These are phyloP conservation scores for Grosmannia huntii DNA, from an alignment of 2,329 filamentous ascomycete species.

Conservation along the genomic window DNA sequence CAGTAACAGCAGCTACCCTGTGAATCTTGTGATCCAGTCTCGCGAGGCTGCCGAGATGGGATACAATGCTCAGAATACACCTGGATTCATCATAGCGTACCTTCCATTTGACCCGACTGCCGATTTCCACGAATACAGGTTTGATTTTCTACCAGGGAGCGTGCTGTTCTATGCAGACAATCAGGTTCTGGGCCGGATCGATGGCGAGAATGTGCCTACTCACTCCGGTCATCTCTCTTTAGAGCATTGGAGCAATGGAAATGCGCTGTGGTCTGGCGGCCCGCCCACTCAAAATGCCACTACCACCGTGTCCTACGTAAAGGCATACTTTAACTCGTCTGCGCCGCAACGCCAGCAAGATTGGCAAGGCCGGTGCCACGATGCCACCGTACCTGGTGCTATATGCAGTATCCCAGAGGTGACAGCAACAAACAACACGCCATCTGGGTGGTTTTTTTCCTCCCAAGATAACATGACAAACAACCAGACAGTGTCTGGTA, in stretches of 20 bases:
- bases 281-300: conserved; percentile 51
- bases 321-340: conserved; percentile 69
- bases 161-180: conserved; percentile 62
- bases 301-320: conserved; percentile 56
- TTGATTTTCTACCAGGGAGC: conserved; percentile 53
- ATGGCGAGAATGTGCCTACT: conserved; percentile 42
- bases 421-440: conserved; percentile 20
- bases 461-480: conserved; percentile 30
- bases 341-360: conserved; percentile 24
- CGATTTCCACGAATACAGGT: conserved; percentile 65
- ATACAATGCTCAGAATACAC: conserved; percentile 48
- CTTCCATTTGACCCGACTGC: conserved; percentile 54
- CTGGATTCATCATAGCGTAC: conserved; percentile 41
- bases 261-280: conserved; percentile 56
- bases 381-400: conserved; percentile 22
- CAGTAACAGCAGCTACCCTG: conserved; percentile 36
- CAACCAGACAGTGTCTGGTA: conserved; percentile 29
- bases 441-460: conserved; percentile 35
- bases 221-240: conserved; percentile 54
- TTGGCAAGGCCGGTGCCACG: conserved; percentile 27
- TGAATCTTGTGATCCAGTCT: conserved; percentile 69
- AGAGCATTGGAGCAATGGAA: conserved; percentile 70
- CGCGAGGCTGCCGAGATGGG: conserved; percentile 42
- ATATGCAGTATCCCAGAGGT: conserved; percentile 39
- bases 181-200: conserved; percentile 40